A percentile compares a stretch with the other conserved stretches of the same genome.
Conservation (phyloP, 1,284 basidiomycete genomes). For the Ceratobasidium sp. region DNA sequence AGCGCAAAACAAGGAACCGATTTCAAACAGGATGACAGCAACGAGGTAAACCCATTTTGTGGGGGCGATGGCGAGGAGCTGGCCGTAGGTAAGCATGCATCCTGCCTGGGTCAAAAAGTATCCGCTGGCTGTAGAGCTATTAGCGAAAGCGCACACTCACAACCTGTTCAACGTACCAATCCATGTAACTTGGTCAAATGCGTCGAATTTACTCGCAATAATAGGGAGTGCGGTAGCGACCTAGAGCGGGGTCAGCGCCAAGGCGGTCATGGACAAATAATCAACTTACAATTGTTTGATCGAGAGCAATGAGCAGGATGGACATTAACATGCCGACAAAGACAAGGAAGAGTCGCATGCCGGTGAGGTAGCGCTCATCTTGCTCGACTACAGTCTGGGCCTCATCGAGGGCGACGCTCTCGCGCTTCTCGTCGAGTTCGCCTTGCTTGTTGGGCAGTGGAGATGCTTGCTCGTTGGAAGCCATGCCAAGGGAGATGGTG, state of each 20-base stretch:
- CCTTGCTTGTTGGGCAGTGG: no score
- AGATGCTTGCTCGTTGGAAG: background rate
- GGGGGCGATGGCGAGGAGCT: slow-evolving; percentile 44
- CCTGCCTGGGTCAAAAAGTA: slow-evolving; percentile 39
- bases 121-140: slow-evolving; percentile 8
- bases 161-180: slow-evolving; percentile 17
- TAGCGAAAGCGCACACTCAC: background rate
- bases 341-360: slow-evolving; percentile 38
- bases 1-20: slow-evolving; percentile 45
- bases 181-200: slow-evolving; percentile 35
- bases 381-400: slow-evolving; percentile 20
- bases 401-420: slow-evolving; percentile 16
- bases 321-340: slow-evolving; percentile 41
- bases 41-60: slow-evolving; percentile 48
- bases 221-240: slow-evolving; percentile 41
- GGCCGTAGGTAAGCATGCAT: slow-evolving; percentile 44
- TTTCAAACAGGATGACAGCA: slow-evolving; percentile 48
- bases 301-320: slow-evolving; percentile 40
- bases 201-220: slow-evolving; percentile 37
- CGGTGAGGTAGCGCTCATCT: slow-evolving; percentile 34
- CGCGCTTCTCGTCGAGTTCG: slow-evolving; percentile 25
- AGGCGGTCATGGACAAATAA: background rate
- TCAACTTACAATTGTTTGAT: slow-evolving; percentile 41
- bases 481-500: background rate
- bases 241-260: slow-evolving; percentile 22